Conservation (phyloP, 495 filamentous ascomycete genomes). For the Gamarada debralockiae region DNA sequence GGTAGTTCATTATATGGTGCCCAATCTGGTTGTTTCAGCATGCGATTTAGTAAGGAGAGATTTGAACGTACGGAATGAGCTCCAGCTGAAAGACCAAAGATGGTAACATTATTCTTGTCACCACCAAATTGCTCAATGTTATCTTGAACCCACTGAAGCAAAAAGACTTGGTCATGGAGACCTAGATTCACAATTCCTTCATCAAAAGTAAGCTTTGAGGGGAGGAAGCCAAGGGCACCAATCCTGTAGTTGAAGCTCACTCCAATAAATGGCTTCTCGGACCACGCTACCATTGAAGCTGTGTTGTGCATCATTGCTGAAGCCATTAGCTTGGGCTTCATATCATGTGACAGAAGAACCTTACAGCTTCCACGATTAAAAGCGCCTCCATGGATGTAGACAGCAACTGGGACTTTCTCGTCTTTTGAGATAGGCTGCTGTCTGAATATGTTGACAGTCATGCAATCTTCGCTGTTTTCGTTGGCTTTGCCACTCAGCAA, state of each 20-base stretch:
- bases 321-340: slow-evolving; percentile 27
- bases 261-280: slow-evolving; percentile 46
- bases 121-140: slow-evolving; percentile 60
- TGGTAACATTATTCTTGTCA: slow-evolving; percentile 55
- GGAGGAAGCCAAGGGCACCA: slow-evolving; percentile 62
- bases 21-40: slow-evolving; percentile 37
- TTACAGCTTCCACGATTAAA: slow-evolving; percentile 43
- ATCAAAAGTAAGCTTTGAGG: slow-evolving; percentile 46
- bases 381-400: slow-evolving; percentile 53
- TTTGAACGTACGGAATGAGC: slow-evolving; percentile 41
- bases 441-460: slow-evolving; percentile 43
- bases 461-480: slow-evolving; percentile 40
- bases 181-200: slow-evolving; percentile 60
- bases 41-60: neutral
- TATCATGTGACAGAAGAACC: slow-evolving; percentile 37
- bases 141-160: slow-evolving; percentile 61
- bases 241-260: slow-evolving; percentile 66
- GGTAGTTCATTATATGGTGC: slow-evolving; percentile 55
- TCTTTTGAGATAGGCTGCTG: slow-evolving; percentile 14
- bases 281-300: slow-evolving; percentile 40
- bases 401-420: slow-evolving; percentile 51
- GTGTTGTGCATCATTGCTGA: slow-evolving; percentile 25
- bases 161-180: slow-evolving; percentile 60
- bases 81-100: slow-evolving; percentile 65
- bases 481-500: slow-evolving; percentile 4